Evolutionary conservation across 768 basidiomycete genomes (phyloP).

Genomic region (Roridomyces roridus): DNA sequence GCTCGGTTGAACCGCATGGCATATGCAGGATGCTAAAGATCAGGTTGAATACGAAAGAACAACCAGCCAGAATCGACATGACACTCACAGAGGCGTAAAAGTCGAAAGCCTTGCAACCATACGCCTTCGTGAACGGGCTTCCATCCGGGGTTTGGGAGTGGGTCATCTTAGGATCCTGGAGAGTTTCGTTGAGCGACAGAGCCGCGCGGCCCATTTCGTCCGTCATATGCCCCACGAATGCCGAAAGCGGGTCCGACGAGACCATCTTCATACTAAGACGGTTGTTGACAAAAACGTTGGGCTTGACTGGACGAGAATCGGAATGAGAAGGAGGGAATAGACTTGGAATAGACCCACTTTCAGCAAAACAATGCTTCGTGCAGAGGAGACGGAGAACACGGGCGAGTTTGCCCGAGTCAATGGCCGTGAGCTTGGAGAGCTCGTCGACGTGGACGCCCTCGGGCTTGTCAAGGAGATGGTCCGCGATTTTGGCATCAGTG

Average conservation of each 20-base stretch:
- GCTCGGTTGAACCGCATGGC: no score
- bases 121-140: slow-evolving; percentile 23
- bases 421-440: slow-evolving; percentile 33
- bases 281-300: slow-evolving; percentile 48
- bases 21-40: no score
- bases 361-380: no score
- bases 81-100: slow-evolving; percentile 17
- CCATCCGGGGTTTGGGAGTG: slow-evolving; percentile 33
- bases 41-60: no score
- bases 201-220: slow-evolving; percentile 30
- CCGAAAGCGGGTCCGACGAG: slow-evolving; percentile 36
- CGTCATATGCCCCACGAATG: slow-evolving; percentile 30
- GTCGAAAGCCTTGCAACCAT: slow-evolving; percentile 25
- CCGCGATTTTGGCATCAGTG: no score
- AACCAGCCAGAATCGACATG: no score
- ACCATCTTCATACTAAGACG: slow-evolving; percentile 42
- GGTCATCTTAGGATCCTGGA: no score
- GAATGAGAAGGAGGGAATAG: slow-evolving; percentile 48
- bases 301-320: slow-evolving; percentile 44
- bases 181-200: slow-evolving; percentile 36
- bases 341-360: no score
- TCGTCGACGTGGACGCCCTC: slow-evolving; percentile 42
- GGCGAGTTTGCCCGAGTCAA: slow-evolving; percentile 44
- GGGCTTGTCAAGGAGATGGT: no score
- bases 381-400: slow-evolving; percentile 45